Percentiles rank a stretch among this genome's conserved stretches.
These are phyloP conservation scores for Prunus fruticosa DNA, from an alignment of 306 rosid genomes.

Conservation along the genomic window DNA sequence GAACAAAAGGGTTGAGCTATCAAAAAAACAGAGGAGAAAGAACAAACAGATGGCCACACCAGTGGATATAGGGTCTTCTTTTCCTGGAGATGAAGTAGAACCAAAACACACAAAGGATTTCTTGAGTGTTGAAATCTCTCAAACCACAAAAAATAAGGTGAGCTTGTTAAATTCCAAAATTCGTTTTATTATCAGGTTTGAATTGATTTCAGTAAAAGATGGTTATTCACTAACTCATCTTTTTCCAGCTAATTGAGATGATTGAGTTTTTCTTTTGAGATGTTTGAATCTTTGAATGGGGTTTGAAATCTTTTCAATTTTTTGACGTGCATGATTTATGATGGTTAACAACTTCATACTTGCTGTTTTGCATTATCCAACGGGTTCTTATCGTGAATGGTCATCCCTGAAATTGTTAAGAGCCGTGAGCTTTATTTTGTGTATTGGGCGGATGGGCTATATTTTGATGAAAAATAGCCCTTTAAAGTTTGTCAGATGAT, in stretches of 20 bases:
- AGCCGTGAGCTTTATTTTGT: too few relatives aligned
- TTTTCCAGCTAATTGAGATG: neutral
- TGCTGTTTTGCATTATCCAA: neutral
- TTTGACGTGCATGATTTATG: neutral
- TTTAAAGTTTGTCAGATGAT: too few relatives aligned
- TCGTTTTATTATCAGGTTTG: neutral
- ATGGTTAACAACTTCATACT: neutral
- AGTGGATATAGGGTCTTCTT: slow-evolving; percentile 36
- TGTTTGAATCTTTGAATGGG: neutral
- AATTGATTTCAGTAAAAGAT: neutral
- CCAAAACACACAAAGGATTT: slow-evolving; percentile 42
- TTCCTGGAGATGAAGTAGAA: slow-evolving; percentile 39
- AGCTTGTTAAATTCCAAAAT: slow-evolving; percentile 14
- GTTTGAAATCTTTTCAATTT: neutral
- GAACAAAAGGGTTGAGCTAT: slow-evolving; percentile 50
- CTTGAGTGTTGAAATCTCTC: slow-evolving; percentile 28
- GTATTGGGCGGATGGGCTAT: too few relatives aligned
- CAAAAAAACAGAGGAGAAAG: slow-evolving; percentile 66
- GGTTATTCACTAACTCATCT: too few relatives aligned
- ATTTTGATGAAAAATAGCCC: too few relatives aligned
- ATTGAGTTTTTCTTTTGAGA: neutral
- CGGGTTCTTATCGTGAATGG: too few relatives aligned
- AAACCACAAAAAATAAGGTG: slow-evolving; percentile 50
- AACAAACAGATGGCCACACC: slow-evolving; percentile 41
- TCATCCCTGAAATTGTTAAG: too few relatives aligned